These are phyloP conservation scores for Wickerhamiella musiphila DNA, from an alignment of 805 yeast species.

Conservation along the genomic window DNA sequence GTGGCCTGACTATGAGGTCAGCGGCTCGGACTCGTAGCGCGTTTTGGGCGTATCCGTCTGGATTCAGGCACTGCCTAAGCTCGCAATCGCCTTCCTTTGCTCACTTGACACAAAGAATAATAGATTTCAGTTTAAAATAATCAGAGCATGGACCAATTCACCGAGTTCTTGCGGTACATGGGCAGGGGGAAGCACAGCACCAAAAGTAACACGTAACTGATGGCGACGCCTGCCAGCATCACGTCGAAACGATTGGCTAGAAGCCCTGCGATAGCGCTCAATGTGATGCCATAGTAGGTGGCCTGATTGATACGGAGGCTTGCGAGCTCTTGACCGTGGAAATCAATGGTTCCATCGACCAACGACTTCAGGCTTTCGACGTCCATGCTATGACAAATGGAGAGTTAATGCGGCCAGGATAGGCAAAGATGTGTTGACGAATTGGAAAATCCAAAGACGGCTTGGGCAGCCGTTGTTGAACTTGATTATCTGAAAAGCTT, in stretches of 20 bases:
- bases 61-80: not conserved
- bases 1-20: not conserved
- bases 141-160: conserved; percentile 6
- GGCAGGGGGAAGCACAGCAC: conserved; percentile 12
- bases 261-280: conserved; percentile 8
- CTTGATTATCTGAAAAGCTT: not conserved
- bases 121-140: not conserved
- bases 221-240: conserved; percentile 6
- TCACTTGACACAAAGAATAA: not conserved
- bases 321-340: conserved; percentile 14
- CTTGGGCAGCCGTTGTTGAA: not conserved
- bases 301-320: conserved; percentile 1
- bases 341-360: conserved; percentile 15
- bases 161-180: conserved; percentile 11
- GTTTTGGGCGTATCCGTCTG: not conserved
- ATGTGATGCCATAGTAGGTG: conserved; percentile 8
- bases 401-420: not conserved
- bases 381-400: not conserved
- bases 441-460: not conserved
- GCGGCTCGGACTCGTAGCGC: not conserved
- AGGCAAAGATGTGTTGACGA: not conserved
- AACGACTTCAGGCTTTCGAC: conserved; percentile 2
- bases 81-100: not conserved
- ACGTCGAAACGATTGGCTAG: conserved; percentile 7
- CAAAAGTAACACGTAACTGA: conserved; percentile 7